Evolutionary conservation across 371 early-diverging fungal genomes (phyloP).

Genomic region (Blakeslea trispora): DNA sequence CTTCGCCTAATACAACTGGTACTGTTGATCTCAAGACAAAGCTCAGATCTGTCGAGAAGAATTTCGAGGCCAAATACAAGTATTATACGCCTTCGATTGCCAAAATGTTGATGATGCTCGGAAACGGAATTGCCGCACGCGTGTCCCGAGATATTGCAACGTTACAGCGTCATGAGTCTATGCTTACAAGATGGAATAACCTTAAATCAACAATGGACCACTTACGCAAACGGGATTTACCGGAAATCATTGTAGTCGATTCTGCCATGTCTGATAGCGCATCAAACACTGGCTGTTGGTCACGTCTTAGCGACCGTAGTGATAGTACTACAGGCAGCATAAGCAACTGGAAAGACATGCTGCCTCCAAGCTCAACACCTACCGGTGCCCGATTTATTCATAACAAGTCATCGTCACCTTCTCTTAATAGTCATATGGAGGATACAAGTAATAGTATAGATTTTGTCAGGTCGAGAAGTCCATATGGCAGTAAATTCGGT

Average conservation of each 20-base stretch:
- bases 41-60: slow-evolving; percentile 56
- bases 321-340: slow-evolving; percentile 19
- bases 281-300: slow-evolving; percentile 32
- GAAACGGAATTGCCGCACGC: slow-evolving; percentile 57
- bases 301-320: slow-evolving; percentile 41
- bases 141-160: slow-evolving; percentile 46
- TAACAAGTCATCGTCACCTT: slow-evolving; percentile 10
- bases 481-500: slow-evolving; percentile 10
- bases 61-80: slow-evolving; percentile 65
- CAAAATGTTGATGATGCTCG: slow-evolving; percentile 62
- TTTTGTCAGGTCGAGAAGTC: slow-evolving; percentile 19
- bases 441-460: not conserved
- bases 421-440: not conserved
- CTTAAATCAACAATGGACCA: slow-evolving; percentile 57
- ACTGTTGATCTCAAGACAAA: slow-evolving; percentile 27
- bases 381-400: slow-evolving; percentile 1
- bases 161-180: slow-evolving; percentile 48
- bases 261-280: slow-evolving; percentile 23
- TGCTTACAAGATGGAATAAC: slow-evolving; percentile 55
- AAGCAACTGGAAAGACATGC: slow-evolving; percentile 7
- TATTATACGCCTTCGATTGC: slow-evolving; percentile 62
- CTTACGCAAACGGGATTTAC: slow-evolving; percentile 52
- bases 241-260: slow-evolving; percentile 38
- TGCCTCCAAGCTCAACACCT: not conserved
- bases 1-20: not conserved